These are phyloP conservation scores for Biscogniauxia sp. DNA, from an alignment of 2,329 filamentous ascomycete species.

Conservation along the genomic window DNA sequence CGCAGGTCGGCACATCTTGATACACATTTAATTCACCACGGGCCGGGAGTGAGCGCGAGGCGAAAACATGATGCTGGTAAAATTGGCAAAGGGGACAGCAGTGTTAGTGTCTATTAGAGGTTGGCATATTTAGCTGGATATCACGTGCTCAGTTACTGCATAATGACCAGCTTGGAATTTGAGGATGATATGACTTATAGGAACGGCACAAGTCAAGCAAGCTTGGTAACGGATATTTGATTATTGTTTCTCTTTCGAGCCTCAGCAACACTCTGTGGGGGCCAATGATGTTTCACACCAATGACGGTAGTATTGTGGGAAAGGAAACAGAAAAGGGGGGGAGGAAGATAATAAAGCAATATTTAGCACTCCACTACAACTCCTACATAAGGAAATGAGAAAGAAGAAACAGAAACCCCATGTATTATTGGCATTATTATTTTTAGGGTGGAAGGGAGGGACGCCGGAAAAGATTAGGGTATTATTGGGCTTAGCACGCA, in stretches of 20 bases:
- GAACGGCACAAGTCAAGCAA: background rate
- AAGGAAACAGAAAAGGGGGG: no score
- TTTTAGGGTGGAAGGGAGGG: no score
- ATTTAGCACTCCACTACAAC: no score
- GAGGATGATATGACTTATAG: background rate
- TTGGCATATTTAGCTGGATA: constrained; percentile 15
- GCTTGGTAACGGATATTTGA: background rate
- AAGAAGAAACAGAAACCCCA: no score
- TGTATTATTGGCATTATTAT: no score
- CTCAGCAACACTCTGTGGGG: no score
- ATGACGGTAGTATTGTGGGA: no score
- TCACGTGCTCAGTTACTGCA: background rate
- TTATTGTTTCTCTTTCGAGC: background rate
- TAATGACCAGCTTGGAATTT: background rate
- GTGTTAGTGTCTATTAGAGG: background rate
- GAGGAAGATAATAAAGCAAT: no score
- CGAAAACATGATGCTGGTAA: background rate
- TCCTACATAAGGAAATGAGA: no score
- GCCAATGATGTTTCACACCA: no score
- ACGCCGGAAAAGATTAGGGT: no score
- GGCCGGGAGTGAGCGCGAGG: background rate
- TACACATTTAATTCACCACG: constrained; percentile 14
- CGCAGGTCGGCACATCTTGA: constrained; percentile 5
- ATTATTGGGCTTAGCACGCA: no score
- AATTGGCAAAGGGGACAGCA: constrained; percentile 1